Base-by-base conservation (phyloP, 2,329 filamentous ascomycete species). In the Arthrobotrys sphaeroides region DNA sequence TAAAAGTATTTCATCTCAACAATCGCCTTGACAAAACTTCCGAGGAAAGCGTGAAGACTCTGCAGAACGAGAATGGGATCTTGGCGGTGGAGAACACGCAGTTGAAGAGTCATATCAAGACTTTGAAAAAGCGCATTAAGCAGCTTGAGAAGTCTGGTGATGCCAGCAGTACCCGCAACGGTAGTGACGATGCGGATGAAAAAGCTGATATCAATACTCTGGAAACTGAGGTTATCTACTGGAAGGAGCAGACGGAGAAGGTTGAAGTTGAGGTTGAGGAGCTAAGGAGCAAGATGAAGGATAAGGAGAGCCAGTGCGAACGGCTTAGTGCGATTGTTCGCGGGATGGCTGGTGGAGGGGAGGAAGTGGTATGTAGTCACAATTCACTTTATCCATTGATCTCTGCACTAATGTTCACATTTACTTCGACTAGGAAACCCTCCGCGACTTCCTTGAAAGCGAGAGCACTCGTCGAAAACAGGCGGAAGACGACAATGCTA, bases 31-130 rank as follows among this genome's bases (percentile, higher is more conserved):
- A 96, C 82, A 95, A 94, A 81, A 88, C 96, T 43, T 97, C 94
- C 0, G 94, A 98, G 82, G 94, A 98, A 83, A 93, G 94, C 77
- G 90, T 99, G 82, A 96, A 96, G 83, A 94, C 97, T 82, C 96
- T 97, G 90, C 96, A 98, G 79, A 93, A 93, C 47, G 94, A 97
- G 83, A 99, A 97, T 80, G 94, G 98, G 3, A 93, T 97, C 81
- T 87, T 98, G 55, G 95, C 96, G 83, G 97, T 94, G 0, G 92
- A 92, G 75, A 88, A 97, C 47, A 89, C 94, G 2, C 92, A 95
- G 36, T 87, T 95, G 70, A 93, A 96, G 82, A 92, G 96, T 78
- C 95, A 99, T 80, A 95, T 93, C 81, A 95, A 96, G 82, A 86
- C 90, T 18, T 83, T 98, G 67, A 90, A 93, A 20, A 89, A 91